Percentiles rank a stretch among this genome's conserved stretches.
Evolutionary conservation across 768 basidiomycete species (phyloP).

Genomic region (Leucocoprinus sp.): DNA sequence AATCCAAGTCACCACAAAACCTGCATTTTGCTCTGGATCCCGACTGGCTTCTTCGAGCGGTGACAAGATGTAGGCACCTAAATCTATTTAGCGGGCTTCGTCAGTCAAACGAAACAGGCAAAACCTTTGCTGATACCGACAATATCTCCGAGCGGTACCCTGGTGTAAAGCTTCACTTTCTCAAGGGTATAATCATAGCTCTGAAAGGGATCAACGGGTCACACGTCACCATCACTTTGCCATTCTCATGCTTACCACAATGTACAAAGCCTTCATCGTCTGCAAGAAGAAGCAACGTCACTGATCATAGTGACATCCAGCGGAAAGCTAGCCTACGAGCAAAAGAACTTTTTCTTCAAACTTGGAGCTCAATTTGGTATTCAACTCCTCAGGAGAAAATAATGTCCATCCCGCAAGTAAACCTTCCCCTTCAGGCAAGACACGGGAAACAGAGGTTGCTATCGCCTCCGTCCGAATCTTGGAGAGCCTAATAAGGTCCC

Average conservation of each 20-base stretch:
- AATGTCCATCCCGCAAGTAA: conserved; percentile 87
- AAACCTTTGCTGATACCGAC: conserved; percentile 70
- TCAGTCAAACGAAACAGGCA: background rate
- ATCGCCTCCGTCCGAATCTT: conserved; percentile 90
- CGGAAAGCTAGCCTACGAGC: conserved; percentile 44
- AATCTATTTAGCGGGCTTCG: background rate
- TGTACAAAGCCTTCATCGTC: conserved; percentile 57
- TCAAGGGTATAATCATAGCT: conserved; percentile 91
- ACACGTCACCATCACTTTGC: background rate
- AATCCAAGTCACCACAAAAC: conserved; percentile 78
- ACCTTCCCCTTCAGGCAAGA: conserved; percentile 69
- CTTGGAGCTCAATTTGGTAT: conserved; percentile 61
- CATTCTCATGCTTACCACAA: conserved; percentile 52
- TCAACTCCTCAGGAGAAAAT: conserved; percentile 74
- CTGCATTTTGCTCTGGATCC: conserved; percentile 81
- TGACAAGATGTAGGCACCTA: conserved; percentile 94
- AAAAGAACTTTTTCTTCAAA: conserved; percentile 94
- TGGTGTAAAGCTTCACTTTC: conserved; percentile 85
- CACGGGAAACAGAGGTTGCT: conserved; percentile 75
- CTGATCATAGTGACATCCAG: background rate
- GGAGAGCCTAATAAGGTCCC: conserved; percentile 80
- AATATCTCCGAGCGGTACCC: conserved; percentile 82
- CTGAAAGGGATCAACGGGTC: conserved; percentile 26
- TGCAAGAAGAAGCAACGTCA: conserved; percentile 8
- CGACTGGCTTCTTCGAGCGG: conserved; percentile 89